Evolutionary conservation across 2,329 filamentous ascomycete genomes (phyloP).

Genomic region (Fusarium concolor): DNA sequence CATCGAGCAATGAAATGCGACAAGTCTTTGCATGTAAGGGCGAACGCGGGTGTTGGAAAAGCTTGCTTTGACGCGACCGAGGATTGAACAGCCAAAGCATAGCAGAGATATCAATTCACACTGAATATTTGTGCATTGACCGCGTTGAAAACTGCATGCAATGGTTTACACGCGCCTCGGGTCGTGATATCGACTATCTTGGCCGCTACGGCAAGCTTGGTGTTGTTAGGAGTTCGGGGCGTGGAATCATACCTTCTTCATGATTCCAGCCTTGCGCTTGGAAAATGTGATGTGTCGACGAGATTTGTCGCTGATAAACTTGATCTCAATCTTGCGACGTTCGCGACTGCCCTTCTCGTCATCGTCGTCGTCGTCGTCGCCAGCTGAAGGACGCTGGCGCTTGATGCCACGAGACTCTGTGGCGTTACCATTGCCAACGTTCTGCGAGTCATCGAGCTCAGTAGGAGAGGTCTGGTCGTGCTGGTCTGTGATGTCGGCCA

Average conservation of each 20-base stretch:
- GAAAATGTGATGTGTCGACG: slow-evolving; percentile 99
- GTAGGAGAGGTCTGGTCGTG: slow-evolving; percentile 80
- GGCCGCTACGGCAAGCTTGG: slow-evolving; percentile 1
- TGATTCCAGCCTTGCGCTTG: slow-evolving; percentile 99
- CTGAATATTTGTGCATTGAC: not conserved
- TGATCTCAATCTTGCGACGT: slow-evolving; percentile 99
- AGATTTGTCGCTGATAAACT: slow-evolving; percentile 99
- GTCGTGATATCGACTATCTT: not conserved
- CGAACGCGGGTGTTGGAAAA: slow-evolving; percentile 6
- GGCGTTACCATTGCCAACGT: slow-evolving; percentile 78
- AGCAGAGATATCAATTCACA: not conserved
- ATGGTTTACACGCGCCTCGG: slow-evolving; percentile 1
- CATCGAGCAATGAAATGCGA: not conserved
- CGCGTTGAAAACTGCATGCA: not conserved
- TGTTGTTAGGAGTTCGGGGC: not conserved
- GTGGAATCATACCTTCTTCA: slow-evolving; percentile 89
- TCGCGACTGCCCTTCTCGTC: slow-evolving; percentile 98
- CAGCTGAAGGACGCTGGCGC: slow-evolving; percentile 82
- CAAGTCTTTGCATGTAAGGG: not conserved
- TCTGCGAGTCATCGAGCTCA: slow-evolving; percentile 78
- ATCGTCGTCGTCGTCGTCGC: slow-evolving; percentile 96
- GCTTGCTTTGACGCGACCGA: slow-evolving; percentile 24
- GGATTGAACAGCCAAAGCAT: not conserved
- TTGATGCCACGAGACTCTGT: slow-evolving; percentile 87
- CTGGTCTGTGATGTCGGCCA: slow-evolving; percentile 85